These are phyloP conservation scores for Wallacemonas collosoma DNA, from an alignment of 208 protist species.

Conservation along the genomic window DNA sequence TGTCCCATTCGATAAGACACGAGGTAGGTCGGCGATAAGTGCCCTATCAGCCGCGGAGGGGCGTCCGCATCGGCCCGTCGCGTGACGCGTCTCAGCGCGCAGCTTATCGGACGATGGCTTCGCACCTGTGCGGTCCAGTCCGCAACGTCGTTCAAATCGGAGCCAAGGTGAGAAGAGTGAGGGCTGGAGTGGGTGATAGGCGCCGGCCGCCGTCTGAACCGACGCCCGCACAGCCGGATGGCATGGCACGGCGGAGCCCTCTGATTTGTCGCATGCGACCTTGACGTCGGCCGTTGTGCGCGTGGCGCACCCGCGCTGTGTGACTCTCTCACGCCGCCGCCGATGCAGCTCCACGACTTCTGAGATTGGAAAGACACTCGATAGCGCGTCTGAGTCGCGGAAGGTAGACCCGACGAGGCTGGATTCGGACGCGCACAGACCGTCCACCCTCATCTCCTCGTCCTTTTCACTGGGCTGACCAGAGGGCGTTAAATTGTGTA, in stretches of 20 bases:
- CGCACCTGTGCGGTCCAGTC: too few relatives aligned
- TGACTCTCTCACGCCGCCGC: neutral
- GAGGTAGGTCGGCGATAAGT: too few relatives aligned
- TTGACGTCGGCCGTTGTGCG: too few relatives aligned
- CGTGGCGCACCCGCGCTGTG: neutral
- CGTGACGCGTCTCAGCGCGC: too few relatives aligned
- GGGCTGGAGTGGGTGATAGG: conserved; percentile 22
- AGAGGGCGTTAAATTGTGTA: too few relatives aligned
- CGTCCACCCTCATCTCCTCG: neutral
- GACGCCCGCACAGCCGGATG: conserved; percentile 9
- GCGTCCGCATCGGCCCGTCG: too few relatives aligned
- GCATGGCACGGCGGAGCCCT: too few relatives aligned
- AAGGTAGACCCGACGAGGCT: neutral
- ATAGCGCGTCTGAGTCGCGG: neutral
- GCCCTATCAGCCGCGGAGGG: too few relatives aligned
- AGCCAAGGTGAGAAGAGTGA: conserved; percentile 15
- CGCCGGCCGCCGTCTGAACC: conserved; percentile 12
- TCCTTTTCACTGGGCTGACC: too few relatives aligned
- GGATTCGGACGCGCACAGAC: neutral
- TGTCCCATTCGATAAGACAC: too few relatives aligned
- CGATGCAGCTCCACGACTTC: neutral
- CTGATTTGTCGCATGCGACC: too few relatives aligned
- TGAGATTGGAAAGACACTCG: neutral
- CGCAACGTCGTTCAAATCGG: neutral
- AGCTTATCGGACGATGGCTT: too few relatives aligned